Evolutionary conservation across 116 monocot species (phyloP).

Genomic region (Dioscorea cayenensis): DNA sequence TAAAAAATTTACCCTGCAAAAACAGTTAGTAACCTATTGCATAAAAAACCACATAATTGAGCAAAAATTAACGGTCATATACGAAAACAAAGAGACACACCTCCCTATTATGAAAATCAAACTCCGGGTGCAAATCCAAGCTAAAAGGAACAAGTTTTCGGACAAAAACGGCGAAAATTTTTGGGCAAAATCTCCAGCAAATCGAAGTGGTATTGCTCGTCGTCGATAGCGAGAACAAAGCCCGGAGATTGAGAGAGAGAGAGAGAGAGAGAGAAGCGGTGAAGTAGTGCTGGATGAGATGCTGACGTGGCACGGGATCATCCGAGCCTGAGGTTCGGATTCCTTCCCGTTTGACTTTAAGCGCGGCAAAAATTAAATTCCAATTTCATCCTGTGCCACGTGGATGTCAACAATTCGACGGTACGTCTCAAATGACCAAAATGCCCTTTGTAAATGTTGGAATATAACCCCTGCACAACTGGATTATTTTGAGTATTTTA

Average conservation of each 20-base stretch:
- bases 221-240: too few relatives aligned
- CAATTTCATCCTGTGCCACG: not conserved
- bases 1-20: too few relatives aligned
- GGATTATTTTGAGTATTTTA: too few relatives aligned
- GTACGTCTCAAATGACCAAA: not conserved
- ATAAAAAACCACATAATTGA: too few relatives aligned
- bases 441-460: not conserved
- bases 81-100: too few relatives aligned
- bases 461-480: too few relatives aligned
- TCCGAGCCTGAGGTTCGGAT: conserved; percentile 12
- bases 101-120: too few relatives aligned
- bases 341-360: not conserved
- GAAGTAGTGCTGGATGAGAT: not conserved
- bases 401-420: not conserved
- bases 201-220: not conserved
- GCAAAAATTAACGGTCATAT: too few relatives aligned
- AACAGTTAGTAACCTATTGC: too few relatives aligned
- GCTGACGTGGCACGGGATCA: not conserved
- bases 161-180: not conserved
- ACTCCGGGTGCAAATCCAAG: too few relatives aligned
- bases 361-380: conserved; percentile 28
- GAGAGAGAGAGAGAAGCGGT: not conserved
- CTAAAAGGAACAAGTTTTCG: not conserved
- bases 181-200: not conserved
- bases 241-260: not conserved